Evolutionary conservation across 2,329 filamentous ascomycete genomes (phyloP).

Genomic region (Colletotrichum sublineola): DNA sequence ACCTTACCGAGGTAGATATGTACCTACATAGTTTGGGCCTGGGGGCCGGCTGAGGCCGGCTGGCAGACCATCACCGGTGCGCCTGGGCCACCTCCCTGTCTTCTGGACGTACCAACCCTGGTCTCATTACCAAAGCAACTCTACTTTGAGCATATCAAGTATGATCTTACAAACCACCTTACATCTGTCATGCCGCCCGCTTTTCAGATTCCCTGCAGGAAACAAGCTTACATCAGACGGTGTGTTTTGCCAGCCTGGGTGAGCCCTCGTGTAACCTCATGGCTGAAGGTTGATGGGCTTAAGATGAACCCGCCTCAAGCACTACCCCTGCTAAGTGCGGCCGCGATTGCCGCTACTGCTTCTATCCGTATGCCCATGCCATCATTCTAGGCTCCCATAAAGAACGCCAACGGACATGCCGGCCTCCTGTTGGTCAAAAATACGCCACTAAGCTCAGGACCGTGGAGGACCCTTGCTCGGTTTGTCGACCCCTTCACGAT

Average conservation of each 20-base stretch:
- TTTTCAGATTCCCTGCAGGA: conserved; percentile 21
- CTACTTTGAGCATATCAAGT: conserved; percentile 20
- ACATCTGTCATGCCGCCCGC: conserved; percentile 25
- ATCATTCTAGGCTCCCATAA: conserved; percentile 13
- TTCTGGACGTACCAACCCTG: neutral
- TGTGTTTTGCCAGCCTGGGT: conserved; percentile 7
- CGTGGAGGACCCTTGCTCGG: conserved; percentile 7
- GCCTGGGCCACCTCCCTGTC: conserved; percentile 14
- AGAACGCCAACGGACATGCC: conserved; percentile 6
- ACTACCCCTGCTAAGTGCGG: conserved; percentile 19
- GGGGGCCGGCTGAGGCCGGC: conserved; percentile 22
- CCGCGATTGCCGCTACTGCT: conserved; percentile 23
- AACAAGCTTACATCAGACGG: conserved; percentile 38
- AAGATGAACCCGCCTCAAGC: conserved; percentile 12
- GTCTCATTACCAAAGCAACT: conserved; percentile 24
- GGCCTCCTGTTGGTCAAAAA: conserved; percentile 9
- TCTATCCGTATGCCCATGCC: conserved; percentile 18
- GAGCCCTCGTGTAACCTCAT: conserved; percentile 12
- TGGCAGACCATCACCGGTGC: conserved; percentile 34
- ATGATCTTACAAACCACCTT: conserved; percentile 33
- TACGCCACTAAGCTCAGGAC: neutral
- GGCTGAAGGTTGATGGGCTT: conserved; percentile 4
- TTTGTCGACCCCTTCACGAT: neutral
- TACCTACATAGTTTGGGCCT: neutral
- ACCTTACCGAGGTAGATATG: neutral